Evolutionary conservation across 441 rosid genomes (phyloP).

Genomic region (Populus hybrid): DNA sequence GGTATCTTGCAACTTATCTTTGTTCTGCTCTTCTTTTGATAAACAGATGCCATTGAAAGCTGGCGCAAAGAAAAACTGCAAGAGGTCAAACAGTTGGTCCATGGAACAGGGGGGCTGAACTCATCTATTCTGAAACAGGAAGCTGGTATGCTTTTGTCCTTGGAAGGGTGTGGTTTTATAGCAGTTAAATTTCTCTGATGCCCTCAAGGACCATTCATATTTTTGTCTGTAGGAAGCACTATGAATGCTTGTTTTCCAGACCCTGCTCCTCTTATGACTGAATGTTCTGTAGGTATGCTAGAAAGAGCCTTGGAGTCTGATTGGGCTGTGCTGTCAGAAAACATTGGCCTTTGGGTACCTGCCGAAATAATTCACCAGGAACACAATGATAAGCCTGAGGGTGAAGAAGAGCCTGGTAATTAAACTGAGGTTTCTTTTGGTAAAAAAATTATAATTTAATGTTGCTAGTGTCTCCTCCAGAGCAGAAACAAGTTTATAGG

Average conservation of each 20-base stretch:
- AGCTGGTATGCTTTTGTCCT: constrained; percentile 55
- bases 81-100: constrained; percentile 53
- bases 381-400: constrained; percentile 88
- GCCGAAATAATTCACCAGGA: constrained; percentile 56
- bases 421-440: constrained; percentile 11
- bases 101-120: constrained; percentile 40
- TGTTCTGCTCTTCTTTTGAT: constrained; percentile 14
- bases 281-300: constrained; percentile 48
- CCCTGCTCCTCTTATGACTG: constrained; percentile 12
- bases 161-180: constrained; percentile 14
- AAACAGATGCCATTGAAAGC: constrained; percentile 76
- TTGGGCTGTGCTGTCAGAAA: constrained; percentile 78
- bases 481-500: neutral
- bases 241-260: constrained; percentile 6
- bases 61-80: constrained; percentile 86
- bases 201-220: constrained; percentile 4
- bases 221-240: neutral
- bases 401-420: constrained; percentile 70
- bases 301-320: constrained; percentile 71
- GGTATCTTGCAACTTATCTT: neutral
- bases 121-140: constrained; percentile 59
- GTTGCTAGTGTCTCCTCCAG: neutral
- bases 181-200: constrained; percentile 10
- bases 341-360: constrained; percentile 91
- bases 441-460: neutral